These are phyloP conservation scores for Huntiella omanensis DNA, from an alignment of 2,329 filamentous ascomycete species.

Conservation along the genomic window DNA sequence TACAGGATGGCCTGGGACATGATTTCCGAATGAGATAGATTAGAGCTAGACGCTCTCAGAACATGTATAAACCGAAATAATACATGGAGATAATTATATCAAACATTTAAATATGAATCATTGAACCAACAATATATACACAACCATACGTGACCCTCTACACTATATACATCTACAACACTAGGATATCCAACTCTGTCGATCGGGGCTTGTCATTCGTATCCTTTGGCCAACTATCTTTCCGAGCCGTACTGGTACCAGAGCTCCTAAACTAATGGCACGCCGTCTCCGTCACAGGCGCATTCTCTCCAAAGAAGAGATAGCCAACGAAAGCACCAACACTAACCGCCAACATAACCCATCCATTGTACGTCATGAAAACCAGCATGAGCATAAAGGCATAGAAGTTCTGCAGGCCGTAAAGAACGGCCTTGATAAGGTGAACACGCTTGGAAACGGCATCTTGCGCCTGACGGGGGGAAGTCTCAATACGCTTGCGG, in stretches of 20 bases:
- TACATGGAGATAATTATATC: no score
- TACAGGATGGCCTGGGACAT: neutral
- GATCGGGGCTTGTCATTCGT: no score
- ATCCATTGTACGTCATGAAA: constrained; percentile 99
- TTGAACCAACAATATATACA: no score
- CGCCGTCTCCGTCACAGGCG: constrained; percentile 64
- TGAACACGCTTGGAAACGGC: constrained; percentile 48
- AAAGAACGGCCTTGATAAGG: constrained; percentile 63
- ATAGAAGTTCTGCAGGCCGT: constrained; percentile 91
- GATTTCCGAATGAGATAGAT: no score
- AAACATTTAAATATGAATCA: no score
- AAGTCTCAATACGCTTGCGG: constrained; percentile 26
- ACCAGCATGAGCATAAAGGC: constrained; percentile 98
- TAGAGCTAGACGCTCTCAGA: no score
- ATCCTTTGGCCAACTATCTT: no score
- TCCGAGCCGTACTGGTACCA: no score
- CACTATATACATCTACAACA: no score
- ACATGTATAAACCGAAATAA: no score
- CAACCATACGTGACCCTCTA: no score
- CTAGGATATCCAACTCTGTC: no score
- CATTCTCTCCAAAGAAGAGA: constrained; percentile 54
- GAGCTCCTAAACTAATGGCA: constrained; percentile 47
- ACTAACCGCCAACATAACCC: constrained; percentile 84
- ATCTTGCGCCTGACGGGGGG: constrained; percentile 40
- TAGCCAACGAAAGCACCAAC: constrained; percentile 82